Base-by-base conservation (phyloP, 352 stramenopile species). In the Globisporangium barbulae region DNA sequence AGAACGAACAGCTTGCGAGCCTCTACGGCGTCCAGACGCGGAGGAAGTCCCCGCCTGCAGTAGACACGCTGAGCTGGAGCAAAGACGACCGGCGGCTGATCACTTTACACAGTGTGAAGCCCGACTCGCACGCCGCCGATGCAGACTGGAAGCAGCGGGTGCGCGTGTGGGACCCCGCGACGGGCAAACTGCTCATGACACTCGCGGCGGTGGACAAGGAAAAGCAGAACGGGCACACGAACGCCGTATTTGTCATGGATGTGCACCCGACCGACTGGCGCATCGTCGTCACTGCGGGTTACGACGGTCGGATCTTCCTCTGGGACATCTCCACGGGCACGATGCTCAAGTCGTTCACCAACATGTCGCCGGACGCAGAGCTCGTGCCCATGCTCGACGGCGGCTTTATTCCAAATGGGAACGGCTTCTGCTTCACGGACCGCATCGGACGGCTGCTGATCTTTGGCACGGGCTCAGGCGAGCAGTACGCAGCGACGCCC, bases 381-480 rank as follows among this genome's bases (percentile, higher is more conserved):
- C 65, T 81, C 7, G 73, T 93, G 15, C 74, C 79, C 4, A 87
- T 96, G 58, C 77, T 94, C 5, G 86, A 95, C 63, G 83, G 78
- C 17, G 75, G 72, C 8, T 96, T 94, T 65, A 89, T 78, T 33
- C 85, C 85, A 13, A 71, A 81, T 31, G 77, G 81, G 13, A 76
- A 80, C 63, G 73, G 74, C 0, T 91, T 96, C 56, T 89, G 82
- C 60, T 92, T 89, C 42, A 94, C 86, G 0, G 88, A 96, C 64
- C 79, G 86, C n/a, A 83, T 85, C n/a, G 88, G 88, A 4, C 72
- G 86, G 3, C 63, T 96, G 6, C 65, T 89, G 28, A 78, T 96
- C 53, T 91, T 96, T 68, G 84, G 88, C 35, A 88, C 81, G 7
- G 86, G 91, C 44, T 85, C 81, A 5, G 78, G 81, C 49, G 74